Evolutionary conservation across 2,329 filamentous ascomycete genomes (phyloP).

Genomic region (Malbranchea zuffiana): DNA sequence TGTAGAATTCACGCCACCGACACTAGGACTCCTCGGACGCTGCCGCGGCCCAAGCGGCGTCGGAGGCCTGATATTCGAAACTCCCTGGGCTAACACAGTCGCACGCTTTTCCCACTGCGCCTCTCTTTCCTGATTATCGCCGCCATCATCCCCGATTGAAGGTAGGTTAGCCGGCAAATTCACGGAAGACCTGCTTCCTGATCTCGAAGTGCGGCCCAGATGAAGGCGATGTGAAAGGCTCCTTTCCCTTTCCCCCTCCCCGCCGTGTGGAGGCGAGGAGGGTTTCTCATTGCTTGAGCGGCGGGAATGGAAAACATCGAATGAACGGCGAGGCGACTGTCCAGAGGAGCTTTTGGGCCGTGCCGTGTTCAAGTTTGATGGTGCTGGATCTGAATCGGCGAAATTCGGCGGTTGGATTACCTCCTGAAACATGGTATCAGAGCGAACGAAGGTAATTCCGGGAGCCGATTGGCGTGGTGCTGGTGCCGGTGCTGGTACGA

Average conservation of each 20-base stretch:
- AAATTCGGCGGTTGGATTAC: constrained; percentile 59
- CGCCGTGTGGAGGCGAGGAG: constrained; percentile 3
- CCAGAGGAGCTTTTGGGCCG: constrained; percentile 20
- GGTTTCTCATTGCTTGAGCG: constrained; percentile 1
- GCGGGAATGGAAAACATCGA: no score
- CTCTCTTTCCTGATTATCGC: constrained; percentile 48
- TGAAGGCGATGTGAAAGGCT: constrained; percentile 59
- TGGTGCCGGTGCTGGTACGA: constrained; percentile 13
- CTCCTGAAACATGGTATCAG: constrained; percentile 72
- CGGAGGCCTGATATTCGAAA: constrained; percentile 30
- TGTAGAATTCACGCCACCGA: constrained; percentile 22
- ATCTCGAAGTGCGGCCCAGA: constrained; percentile 42
- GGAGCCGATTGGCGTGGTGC: constrained; percentile 32
- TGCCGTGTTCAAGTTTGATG: constrained; percentile 11
- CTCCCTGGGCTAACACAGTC: constrained; percentile 65
- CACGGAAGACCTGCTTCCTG: constrained; percentile 49
- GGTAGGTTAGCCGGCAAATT: constrained; percentile 73
- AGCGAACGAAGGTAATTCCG: constrained; percentile 73
- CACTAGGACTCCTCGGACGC: constrained; percentile 22
- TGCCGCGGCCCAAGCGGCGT: constrained; percentile 2
- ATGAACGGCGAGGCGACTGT: constrained; percentile 25
- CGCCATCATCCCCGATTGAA: constrained; percentile 48
- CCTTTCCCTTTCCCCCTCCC: constrained; percentile 19
- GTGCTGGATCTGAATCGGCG: constrained; percentile 23
- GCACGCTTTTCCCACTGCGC: constrained; percentile 86